phyloP scores from a whole-genome alignment of 2,329 filamentous ascomycete species.

The Penicillium sp. region DNA sequence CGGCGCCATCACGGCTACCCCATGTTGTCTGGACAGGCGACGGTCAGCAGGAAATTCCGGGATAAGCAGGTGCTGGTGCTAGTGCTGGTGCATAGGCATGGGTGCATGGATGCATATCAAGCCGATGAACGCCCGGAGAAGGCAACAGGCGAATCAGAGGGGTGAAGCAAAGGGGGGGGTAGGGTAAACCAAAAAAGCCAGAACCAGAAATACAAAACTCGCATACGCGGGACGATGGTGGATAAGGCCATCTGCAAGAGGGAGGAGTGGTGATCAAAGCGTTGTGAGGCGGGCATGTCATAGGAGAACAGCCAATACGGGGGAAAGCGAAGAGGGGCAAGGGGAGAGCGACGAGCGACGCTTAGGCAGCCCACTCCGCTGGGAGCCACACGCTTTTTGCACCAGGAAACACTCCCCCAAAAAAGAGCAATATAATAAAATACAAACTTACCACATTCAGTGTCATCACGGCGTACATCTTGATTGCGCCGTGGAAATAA shows the following conservation, averaged over 20 bases:
- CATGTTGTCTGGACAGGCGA: constrained; percentile 74
- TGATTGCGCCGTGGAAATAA: constrained; percentile 90
- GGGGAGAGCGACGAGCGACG: constrained; percentile 10
- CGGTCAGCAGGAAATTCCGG: constrained; percentile 17
- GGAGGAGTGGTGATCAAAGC: constrained; percentile 30
- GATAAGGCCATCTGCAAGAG: constrained; percentile 25
- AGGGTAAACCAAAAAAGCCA: background rate
- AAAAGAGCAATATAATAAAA: constrained; percentile 5
- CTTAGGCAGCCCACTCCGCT: constrained; percentile 14
- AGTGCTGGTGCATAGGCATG: too few species aligned
- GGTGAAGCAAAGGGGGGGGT: background rate
- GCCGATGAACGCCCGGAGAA: background rate
- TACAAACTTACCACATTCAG: constrained; percentile 72
- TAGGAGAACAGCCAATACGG: constrained; percentile 17
- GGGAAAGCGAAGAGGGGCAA: constrained; percentile 10
- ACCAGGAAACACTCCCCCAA: too few species aligned
- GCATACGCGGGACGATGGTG: constrained; percentile 20
- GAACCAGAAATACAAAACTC: constrained; percentile 15
- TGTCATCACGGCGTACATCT: constrained; percentile 83
- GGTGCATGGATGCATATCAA: constrained; percentile 2
- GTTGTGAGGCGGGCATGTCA: constrained; percentile 25
- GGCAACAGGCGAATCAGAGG: background rate
- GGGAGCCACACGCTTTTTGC: too few species aligned
- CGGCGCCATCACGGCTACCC: constrained; percentile 91
- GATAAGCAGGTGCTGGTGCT: constrained; percentile 9